Conservation (phyloP, 2,329 filamentous ascomycete species). For the Trichophyton rubrum region DNA sequence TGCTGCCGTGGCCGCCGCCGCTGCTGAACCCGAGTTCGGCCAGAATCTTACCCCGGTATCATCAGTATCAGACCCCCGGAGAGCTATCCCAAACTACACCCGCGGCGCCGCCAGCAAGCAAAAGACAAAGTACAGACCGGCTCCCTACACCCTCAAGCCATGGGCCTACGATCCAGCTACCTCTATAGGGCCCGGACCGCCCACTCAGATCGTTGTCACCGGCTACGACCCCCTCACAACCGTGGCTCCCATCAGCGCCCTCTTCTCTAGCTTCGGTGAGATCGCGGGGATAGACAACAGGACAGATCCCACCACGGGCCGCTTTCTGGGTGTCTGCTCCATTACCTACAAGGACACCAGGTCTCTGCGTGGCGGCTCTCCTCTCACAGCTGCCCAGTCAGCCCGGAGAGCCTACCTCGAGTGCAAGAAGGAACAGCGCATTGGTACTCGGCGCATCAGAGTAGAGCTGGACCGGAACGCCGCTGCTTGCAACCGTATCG, state of each 20-base stretch:
- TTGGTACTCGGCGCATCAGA: slow-evolving; percentile 63
- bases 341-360: slow-evolving; percentile 71
- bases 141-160: slow-evolving; percentile 66
- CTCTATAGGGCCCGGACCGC: slow-evolving; percentile 77
- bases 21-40: slow-evolving; percentile 35
- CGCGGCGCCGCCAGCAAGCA: slow-evolving; percentile 51
- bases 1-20: neutral
- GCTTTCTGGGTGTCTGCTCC: slow-evolving; percentile 83
- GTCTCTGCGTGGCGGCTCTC: slow-evolving; percentile 39
- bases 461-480: slow-evolving; percentile 88
- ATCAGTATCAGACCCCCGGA: slow-evolving; percentile 56
- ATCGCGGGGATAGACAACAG: slow-evolving; percentile 87
- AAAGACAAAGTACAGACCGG: slow-evolving; percentile 57
- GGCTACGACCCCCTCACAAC: slow-evolving; percentile 87
- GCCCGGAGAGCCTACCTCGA: slow-evolving; percentile 65
- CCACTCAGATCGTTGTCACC: slow-evolving; percentile 82
- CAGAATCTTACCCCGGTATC: slow-evolving; percentile 15
- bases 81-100: slow-evolving; percentile 52
- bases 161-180: slow-evolving; percentile 72
- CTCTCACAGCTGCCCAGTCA: slow-evolving; percentile 61
- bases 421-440: slow-evolving; percentile 63
- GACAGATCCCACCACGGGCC: slow-evolving; percentile 87
- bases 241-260: slow-evolving; percentile 61
- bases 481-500: slow-evolving; percentile 62
- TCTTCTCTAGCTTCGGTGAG: slow-evolving; percentile 72